Base-by-base conservation (phyloP, 2,329 filamentous ascomycete genomes). In the Colletotrichum endophyticum region DNA sequence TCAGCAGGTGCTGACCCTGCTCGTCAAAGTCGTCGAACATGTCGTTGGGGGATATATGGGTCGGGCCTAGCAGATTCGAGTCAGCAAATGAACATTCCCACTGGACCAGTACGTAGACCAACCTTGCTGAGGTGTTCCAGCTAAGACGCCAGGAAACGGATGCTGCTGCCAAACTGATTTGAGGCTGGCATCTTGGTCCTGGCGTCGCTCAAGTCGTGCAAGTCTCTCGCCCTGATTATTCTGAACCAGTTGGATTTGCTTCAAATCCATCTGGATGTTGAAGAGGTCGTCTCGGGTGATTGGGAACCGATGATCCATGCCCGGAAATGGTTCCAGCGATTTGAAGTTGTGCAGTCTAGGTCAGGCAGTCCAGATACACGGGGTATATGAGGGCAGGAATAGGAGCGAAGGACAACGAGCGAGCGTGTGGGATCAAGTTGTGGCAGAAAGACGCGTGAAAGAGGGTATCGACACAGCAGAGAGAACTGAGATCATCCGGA, bases 91-190 rank as follows among this genome's bases (percentile, higher is more conserved):
- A 28, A 53, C n/a, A 12, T 69, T 39, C 8, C 22, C 12, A 22
- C 22, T 22, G 57, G 49, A 27, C n/a, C 62, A 62, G 59, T 68
- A 56, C 15, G 15, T n/a, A 56, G 44, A 83, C 91, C 85, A 86
- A 98, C 96, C 95, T 88, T 98, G 95, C 83, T 98, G 95, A 70
- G 96, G 94, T 62, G 95, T 96, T 71, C 95, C 94, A 80, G 94
- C 93, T 74, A 98, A 85, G 53, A 96, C 92, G 79, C 93, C 94
- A n/a, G 96, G 96, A 83, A 98, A 98, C 19, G 96, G 96, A 72
- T 96, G 98, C 79, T 94, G 94, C 79, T 94, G 94, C 97, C 97
- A 99, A 73, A 98, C 94, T 77, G 95, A 98, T 85, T 96, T 98
- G 76, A 94, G 85, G 36, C 91, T 90, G 66, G 91, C 91, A 85